A percentile compares a stretch with the other conserved stretches of the same genome.
phyloP scores from a whole-genome alignment of 2,329 filamentous ascomycete species.

The Cytospora leucostoma region DNA sequence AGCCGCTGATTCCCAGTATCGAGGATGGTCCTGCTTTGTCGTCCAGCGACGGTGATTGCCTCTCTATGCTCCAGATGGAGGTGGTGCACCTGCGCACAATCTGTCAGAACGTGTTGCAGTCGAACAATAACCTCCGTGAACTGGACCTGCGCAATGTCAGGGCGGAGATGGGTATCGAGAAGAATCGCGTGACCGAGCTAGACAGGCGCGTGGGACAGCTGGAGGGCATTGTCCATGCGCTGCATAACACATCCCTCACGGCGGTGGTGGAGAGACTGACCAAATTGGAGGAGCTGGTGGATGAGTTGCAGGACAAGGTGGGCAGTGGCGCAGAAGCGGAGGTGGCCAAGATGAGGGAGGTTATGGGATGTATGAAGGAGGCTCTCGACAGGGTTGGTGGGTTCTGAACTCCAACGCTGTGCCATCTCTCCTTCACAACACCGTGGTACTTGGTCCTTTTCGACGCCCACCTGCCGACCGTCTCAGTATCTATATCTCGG shows the following conservation, averaged over 20 bases:
- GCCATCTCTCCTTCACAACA: background rate
- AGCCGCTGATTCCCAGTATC: conserved; percentile 9
- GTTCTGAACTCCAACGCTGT: conserved; percentile 1
- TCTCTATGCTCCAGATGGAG: conserved; percentile 10
- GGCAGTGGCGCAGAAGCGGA: conserved; percentile 17
- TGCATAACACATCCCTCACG: conserved; percentile 9
- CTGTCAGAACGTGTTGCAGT: conserved; percentile 11
- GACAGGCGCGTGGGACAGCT: conserved; percentile 3
- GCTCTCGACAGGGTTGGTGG: conserved; percentile 17
- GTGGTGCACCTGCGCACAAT: conserved; percentile 20
- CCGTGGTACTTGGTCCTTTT: background rate
- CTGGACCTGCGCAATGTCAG: conserved; percentile 1
- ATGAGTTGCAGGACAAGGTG: conserved; percentile 12
- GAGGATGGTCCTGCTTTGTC: background rate
- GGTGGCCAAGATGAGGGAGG: conserved; percentile 24
- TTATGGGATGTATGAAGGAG: conserved; percentile 10
- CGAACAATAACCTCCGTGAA: conserved; percentile 2
- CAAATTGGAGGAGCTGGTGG: conserved; percentile 9
- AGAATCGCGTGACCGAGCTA: background rate
- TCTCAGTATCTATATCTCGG: background rate
- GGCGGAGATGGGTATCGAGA: conserved; percentile 3
- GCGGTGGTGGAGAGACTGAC: background rate
- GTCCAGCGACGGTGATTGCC: background rate
- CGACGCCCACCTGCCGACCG: background rate
- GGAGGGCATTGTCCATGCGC: conserved; percentile 2